Percentiles rank a stretch among this genome's conserved stretches.
Conservation (phyloP, 2,329 filamentous ascomycete species). For the Fusarium incarnatum region DNA sequence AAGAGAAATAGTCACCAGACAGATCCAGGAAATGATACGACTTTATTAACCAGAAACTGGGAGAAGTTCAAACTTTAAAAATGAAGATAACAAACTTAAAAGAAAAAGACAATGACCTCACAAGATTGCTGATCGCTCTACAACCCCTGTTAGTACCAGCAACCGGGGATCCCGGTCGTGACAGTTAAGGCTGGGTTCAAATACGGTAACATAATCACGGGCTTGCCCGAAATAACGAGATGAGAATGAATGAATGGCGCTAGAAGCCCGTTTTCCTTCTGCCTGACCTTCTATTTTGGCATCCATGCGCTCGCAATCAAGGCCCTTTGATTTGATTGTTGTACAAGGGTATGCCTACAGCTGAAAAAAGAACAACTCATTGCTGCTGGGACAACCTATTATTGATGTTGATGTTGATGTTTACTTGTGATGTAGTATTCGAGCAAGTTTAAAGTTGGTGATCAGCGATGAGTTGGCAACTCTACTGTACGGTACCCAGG, state of each 20-base stretch:
- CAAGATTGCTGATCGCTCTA: slow-evolving; percentile 13
- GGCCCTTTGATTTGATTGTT: slow-evolving; percentile 6
- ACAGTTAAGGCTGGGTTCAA: slow-evolving; percentile 18
- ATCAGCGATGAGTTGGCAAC: slow-evolving; percentile 38
- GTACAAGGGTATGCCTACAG: slow-evolving; percentile 24
- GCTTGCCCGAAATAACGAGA: slow-evolving; percentile 35
- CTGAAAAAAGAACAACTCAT: slow-evolving; percentile 1
- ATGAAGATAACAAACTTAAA: slow-evolving; percentile 5
- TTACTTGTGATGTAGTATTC: slow-evolving; percentile 10
- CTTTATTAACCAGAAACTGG: not conserved
- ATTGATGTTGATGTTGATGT: slow-evolving; percentile 27
- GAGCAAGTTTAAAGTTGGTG: slow-evolving; percentile 25
- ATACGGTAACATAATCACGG: slow-evolving; percentile 33
- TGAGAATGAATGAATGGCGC: slow-evolving; percentile 14
- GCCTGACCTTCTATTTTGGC: slow-evolving; percentile 35
- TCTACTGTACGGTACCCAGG: not conserved
- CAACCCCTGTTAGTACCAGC: not conserved
- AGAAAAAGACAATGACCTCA: slow-evolving; percentile 42
- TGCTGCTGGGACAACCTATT: slow-evolving; percentile 15
- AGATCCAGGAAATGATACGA: not conserved
- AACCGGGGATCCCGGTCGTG: slow-evolving; percentile 35
- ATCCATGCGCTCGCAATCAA: slow-evolving; percentile 17
- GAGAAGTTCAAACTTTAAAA: slow-evolving; percentile 12
- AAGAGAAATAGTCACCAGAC: not conserved
- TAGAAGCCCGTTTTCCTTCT: slow-evolving; percentile 28